These are phyloP conservation scores for Tylopilus balloui DNA, from an alignment of 768 basidiomycete genomes.

Conservation along the genomic window DNA sequence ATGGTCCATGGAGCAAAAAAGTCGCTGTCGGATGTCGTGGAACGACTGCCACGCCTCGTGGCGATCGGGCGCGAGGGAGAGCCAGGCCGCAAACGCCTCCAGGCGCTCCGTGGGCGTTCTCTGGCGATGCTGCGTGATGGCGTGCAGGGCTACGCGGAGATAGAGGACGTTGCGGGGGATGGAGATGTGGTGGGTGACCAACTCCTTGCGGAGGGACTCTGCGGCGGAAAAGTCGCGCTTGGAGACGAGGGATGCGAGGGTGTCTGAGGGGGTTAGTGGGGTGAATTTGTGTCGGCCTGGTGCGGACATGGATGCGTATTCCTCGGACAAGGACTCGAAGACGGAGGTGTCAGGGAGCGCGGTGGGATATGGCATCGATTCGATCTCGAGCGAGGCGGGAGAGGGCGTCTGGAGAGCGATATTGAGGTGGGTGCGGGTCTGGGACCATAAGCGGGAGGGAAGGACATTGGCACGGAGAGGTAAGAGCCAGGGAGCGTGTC, in stretches of 20 bases:
- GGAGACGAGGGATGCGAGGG: conserved; percentile 22
- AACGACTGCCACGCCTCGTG: conserved; percentile 18
- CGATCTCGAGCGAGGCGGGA: conserved; percentile 34
- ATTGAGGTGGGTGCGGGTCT: conserved; percentile 21
- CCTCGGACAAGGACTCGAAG: conserved; percentile 35
- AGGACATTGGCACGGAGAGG: conserved; percentile 13
- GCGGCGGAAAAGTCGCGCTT: conserved; percentile 27
- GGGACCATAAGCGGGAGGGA: conserved; percentile 15
- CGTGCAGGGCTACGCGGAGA: conserved; percentile 34
- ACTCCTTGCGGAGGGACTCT: conserved; percentile 36
- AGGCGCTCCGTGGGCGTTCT: conserved; percentile 17
- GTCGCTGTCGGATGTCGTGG: conserved; percentile 29
- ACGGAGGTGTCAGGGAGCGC: conserved; percentile 30
- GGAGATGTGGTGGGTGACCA: conserved; percentile 34
- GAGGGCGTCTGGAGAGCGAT: conserved; percentile 29
- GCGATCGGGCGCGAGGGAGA: conserved; percentile 39
- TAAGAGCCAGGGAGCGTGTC: conserved; percentile 10
- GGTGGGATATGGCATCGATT: conserved; percentile 33
- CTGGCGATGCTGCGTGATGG: conserved; percentile 21
- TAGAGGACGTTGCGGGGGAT: conserved; percentile 38
- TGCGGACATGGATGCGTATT: conserved; percentile 27
- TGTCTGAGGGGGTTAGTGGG: conserved; percentile 24
- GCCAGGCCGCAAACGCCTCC: conserved; percentile 38
- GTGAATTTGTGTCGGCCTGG: conserved; percentile 7
- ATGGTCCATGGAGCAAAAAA: conserved; percentile 28